Percentiles rank a stretch among this genome's conserved stretches.
phyloP scores from a whole-genome alignment of 306 rosid genomes.

The Fragaria vesca region DNA sequence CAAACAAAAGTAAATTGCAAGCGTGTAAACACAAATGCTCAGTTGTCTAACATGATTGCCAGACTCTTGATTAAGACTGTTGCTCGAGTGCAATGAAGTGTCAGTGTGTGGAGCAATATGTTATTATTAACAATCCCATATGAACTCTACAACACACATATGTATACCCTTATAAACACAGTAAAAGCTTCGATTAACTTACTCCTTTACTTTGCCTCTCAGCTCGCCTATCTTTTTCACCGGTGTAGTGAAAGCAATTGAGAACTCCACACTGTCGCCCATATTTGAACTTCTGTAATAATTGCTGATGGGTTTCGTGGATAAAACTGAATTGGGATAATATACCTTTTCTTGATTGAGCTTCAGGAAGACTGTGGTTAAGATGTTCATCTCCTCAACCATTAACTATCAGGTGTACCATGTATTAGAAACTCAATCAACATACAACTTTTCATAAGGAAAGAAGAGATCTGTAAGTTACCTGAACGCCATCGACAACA shows the following conservation, averaged over 20 bases:
- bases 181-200: constrained; percentile 21
- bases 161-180: too few species aligned
- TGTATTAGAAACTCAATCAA: constrained; percentile 18
- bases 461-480: constrained; percentile 29
- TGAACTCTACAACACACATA: background rate
- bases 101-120: background rate
- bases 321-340: constrained; percentile 80
- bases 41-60: background rate
- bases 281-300: constrained; percentile 87
- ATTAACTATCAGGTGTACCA: constrained; percentile 48
- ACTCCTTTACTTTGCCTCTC: constrained; percentile 57
- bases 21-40: background rate
- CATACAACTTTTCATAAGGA: background rate
- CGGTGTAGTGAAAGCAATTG: constrained; percentile 65
- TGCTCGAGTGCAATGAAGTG: background rate
- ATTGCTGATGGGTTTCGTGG: constrained; percentile 81
- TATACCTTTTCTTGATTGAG: constrained; percentile 79
- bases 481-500: constrained; percentile 78
- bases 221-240: constrained; percentile 65
- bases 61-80: background rate
- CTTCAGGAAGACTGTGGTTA: constrained; percentile 83
- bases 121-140: background rate
- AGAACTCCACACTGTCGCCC: constrained; percentile 62
- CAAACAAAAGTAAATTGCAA: constrained; percentile 17
- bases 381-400: constrained; percentile 96